These are phyloP conservation scores for Miamiensis avidus DNA, from an alignment of 169 alveolate genomes.

Conservation along the genomic window DNA sequence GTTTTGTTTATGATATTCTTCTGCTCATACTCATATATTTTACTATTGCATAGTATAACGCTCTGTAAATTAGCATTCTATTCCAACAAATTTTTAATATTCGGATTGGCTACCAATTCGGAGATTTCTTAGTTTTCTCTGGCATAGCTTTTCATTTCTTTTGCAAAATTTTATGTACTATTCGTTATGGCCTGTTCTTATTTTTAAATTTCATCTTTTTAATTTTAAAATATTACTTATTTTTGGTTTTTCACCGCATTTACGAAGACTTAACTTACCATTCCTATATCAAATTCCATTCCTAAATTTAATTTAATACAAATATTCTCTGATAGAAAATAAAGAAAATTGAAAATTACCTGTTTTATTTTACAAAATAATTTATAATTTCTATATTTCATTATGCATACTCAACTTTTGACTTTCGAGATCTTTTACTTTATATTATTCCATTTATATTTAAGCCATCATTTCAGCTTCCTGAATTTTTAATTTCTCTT, in stretches of 20 bases:
- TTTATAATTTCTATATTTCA: neutral
- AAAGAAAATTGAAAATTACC: too few relatives aligned
- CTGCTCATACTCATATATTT: neutral
- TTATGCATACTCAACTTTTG: neutral
- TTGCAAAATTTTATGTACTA: neutral
- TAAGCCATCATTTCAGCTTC: neutral
- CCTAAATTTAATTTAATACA: neutral
- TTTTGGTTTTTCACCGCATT: neutral
- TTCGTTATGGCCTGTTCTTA: neutral
- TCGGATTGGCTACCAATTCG: neutral
- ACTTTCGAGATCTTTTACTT: neutral
- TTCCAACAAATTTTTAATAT: too few relatives aligned
- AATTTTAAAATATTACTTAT: too few relatives aligned
- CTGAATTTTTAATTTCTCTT: neutral
- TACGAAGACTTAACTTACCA: neutral
- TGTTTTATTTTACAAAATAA: too few relatives aligned
- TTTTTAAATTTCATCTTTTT: neutral
- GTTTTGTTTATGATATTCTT: neutral
- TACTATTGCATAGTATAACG: too few relatives aligned
- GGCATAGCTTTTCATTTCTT: neutral
- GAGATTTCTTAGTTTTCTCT: neutral
- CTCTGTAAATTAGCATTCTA: neutral
- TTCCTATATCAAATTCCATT: neutral
- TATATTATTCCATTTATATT: neutral
- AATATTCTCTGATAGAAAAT: neutral